Evolutionary conservation across 805 yeast genomes (phyloP).

Genomic region (Starmerella davenportii): DNA sequence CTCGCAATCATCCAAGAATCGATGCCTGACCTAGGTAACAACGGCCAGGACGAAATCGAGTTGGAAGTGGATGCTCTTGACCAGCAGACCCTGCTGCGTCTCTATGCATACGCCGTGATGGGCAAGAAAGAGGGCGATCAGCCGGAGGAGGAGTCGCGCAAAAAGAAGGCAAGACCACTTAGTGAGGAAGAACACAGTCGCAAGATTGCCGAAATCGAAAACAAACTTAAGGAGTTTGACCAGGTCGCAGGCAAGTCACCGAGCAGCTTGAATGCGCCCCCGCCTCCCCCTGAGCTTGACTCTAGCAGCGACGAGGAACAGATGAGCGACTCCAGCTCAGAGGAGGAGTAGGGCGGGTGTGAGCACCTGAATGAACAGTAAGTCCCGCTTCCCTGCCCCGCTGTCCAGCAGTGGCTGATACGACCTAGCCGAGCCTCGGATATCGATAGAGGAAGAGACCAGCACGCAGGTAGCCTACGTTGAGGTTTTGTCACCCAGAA

Average conservation of each 20-base stretch:
- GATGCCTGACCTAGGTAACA: slow-evolving; percentile 39
- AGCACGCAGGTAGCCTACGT: too few species aligned
- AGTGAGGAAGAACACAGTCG: slow-evolving; percentile 48
- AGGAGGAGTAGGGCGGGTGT: slow-evolving; percentile 22
- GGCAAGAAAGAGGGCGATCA: slow-evolving; percentile 14
- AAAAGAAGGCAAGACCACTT: slow-evolving; percentile 27
- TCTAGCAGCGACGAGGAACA: slow-evolving; percentile 18
- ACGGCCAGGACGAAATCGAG: slow-evolving; percentile 80
- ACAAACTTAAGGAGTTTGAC: slow-evolving; percentile 59
- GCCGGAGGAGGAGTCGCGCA: not conserved
- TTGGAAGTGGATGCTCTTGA: slow-evolving; percentile 87
- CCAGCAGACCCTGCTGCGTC: slow-evolving; percentile 59
- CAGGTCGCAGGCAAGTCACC: slow-evolving; percentile 13
- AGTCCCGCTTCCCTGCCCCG: too few species aligned
- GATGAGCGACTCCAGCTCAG: slow-evolving; percentile 20
- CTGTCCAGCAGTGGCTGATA: too few species aligned
- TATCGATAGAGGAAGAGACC: too few species aligned
- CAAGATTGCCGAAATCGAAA: slow-evolving; percentile 54
- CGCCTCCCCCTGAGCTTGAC: slow-evolving; percentile 2
- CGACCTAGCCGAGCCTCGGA: too few species aligned
- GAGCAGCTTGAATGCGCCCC: not conserved
- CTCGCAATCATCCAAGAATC: slow-evolving; percentile 69
- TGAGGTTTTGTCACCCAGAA: too few species aligned
- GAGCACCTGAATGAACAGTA: too few species aligned
- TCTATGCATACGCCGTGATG: slow-evolving; percentile 62